Base-by-base conservation (phyloP, 1,284 basidiomycete genomes). In the Peniophora sp. region DNA sequence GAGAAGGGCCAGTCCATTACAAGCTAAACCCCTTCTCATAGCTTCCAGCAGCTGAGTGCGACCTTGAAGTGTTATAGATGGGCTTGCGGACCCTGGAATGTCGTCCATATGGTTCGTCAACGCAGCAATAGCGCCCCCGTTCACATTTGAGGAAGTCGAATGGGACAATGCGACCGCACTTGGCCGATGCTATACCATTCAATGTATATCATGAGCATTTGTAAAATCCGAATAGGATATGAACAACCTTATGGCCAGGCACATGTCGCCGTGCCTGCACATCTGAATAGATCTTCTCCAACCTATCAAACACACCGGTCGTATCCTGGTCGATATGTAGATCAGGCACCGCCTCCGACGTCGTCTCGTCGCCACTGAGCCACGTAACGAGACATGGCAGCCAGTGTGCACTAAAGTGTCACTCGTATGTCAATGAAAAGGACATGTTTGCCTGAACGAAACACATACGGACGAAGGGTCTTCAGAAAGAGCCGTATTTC, bases 391-490 rank as follows among this genome's bases (percentile, higher is more conserved):
- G 65, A 19, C 68, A 71, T 9, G 70, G 53, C 23, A 86, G 63
- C 84, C 84, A 89, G 2, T 71, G 50, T 2, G 78, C 74, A 45
- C 84, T 86, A 52, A 8, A 52, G 25, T 24, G 20, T 19, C 34
- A 50, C 51, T 50, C 27, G 48, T n/a, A 25, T 47, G 32, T 34
- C 23, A 12, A 12, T 17, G 39, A 14, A 36, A 23, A 41, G 43
- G 24, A 24, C 41, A 20, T 46, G 44, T 17, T n/a, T n/a, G n/a
- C n/a, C n/a, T n/a, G n/a, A n/a, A n/a, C n/a, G n/a, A n/a, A n/a
- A n/a, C n/a, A 69, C 79, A 43, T 63, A 86, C 84, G 72, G 60
- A 63, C 81, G 85, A 25, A 83, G 60, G 0, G 82, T 83, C 44
- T 77, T 70, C 0, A 78, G 80, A 5, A 82, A 57, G 3, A 85